Evolutionary conservation across 2,329 filamentous ascomycete species (phyloP), one percentile per base, ranked within the genome.

Genomic region (Epichloe scottii): DNA sequence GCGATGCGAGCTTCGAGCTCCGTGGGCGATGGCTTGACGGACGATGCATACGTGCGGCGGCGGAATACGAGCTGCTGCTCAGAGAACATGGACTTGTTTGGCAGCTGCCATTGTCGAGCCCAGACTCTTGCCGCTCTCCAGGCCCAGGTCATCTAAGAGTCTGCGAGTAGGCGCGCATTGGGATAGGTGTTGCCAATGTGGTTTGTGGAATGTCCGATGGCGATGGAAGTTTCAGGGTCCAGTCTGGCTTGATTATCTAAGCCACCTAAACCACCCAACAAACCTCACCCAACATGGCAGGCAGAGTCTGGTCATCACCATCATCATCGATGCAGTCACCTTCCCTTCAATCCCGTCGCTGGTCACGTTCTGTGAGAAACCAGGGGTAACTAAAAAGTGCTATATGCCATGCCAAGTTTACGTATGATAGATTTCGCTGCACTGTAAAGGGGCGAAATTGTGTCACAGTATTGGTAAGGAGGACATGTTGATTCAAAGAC

Each of bases 1-100:
- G 81, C 74, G 54, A 91, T 89, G 57, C 81, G 77, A 12, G 60
- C 59, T 39, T 70, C 67, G 37, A 70, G 62, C 50, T 69, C 60
- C 5, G 62, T 54, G 4, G 67, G 59, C 8, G 63, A 60, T 5
- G 62, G 51, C 48, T 69, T 70, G 5, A 61, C 40, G 7, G 54
- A 30, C 2, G 54, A 53, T 26, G 56, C 56, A 34, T 49, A 52
- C 10, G 51, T 47, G 46, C 56, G 56, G 46, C 56, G 56, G 19
- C 47, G 33, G 40, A 39, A 51, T 15, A 46, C 14, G 49, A 49
- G n/a, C 35, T 51, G 51, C 39, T 55, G 46, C 45, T 51, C 33
- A 14, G 26, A 37, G 51, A 51, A 23, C 34, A 34, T 15, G 40
- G 48, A 50, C 43, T 39, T 39, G 46, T 19, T 26, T 26, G 57